Evolutionary conservation across 192 early-diverging fungal species (phyloP).

Genomic region (Piromyces finnis): DNA sequence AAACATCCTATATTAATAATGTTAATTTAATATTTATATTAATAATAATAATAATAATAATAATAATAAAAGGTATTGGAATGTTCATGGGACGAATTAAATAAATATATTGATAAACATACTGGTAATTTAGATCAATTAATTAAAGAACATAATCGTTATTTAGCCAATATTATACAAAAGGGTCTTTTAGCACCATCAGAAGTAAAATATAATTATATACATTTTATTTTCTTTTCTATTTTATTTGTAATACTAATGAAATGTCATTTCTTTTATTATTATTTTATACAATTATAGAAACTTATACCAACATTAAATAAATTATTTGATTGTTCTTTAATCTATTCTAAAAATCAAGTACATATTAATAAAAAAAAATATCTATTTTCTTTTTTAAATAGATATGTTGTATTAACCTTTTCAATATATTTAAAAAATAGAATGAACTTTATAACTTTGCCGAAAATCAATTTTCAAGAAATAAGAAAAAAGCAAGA

Average conservation of each 20-base stretch:
- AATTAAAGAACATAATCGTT: constrained; percentile 60
- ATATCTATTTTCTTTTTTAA: no score
- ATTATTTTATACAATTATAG: no score
- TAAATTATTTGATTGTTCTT: background rate
- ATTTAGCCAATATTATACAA: constrained; percentile 45
- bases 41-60: background rate
- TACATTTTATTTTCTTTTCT: no score
- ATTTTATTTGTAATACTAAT: no score
- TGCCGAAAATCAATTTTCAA: background rate
- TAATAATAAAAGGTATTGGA: constrained; percentile 43
- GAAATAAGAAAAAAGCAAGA: background rate
- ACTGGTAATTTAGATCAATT: constrained; percentile 61
- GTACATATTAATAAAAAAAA: background rate
- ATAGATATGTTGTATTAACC: no score
- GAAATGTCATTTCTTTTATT: background rate
- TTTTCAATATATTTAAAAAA: no score
- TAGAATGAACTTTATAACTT: background rate
- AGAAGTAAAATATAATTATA: constrained; percentile 4
- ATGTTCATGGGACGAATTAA: constrained; percentile 71
- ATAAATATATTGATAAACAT: constrained; percentile 25
- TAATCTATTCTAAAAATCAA: background rate
- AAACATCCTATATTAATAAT: background rate
- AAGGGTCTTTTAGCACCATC: constrained; percentile 35
- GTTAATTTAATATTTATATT: background rate
- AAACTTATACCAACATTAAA: background rate